Base-by-base conservation (phyloP, 495 filamentous ascomycete species). In the Aspergillus avenaceus region DNA sequence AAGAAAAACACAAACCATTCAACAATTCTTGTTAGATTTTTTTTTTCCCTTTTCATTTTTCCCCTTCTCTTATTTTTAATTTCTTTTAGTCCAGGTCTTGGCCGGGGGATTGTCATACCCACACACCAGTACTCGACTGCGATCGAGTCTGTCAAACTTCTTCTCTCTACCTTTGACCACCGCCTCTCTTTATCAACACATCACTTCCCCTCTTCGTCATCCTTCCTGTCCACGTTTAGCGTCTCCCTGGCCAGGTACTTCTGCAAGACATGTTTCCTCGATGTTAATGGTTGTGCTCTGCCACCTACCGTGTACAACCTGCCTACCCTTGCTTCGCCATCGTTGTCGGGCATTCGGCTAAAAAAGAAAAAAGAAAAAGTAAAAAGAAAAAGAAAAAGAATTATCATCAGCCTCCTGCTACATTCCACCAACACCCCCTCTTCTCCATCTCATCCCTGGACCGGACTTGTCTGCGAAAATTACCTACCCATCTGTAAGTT, bases 71-170 rank as follows among this genome's bases (percentile, higher is more conserved):
- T 47, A 43, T 43, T 44, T 45, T 54, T 47, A 40, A 49, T 49
- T 49, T 41, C 28, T 41, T 49, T 47, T 60, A 50, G 53, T 52
- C 49, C 46, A 47, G 46, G 58, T 50, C 54, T 60, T 60, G 58
- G 53, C 53, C 52, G 58, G 53, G 46, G 46, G 31, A 60, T 51
- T 56, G 58, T 60, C 53, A 60, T 60, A 60, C 58, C 58, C 53
- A 56, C 53, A 56, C 49, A 34, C 46, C 37, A 51, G 47, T 50
- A 54, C 53, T 53, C 43, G 49, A 51, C 50, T 46, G 14, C 41
- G 42, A 49, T 60, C 53, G 58, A 60, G 58, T 56, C 50, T 41
- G 38, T 46, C 49, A 29, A 52, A 59, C 48, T 41, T 51, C 48
- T 18, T 57, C 50, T 29, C 22, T 21, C 36, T 28, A 24, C 12